Evolutionary conservation across 192 early-diverging fungal species (phyloP), one percentile per base, ranked within the genome.

Genomic region (Podila verticillata): DNA sequence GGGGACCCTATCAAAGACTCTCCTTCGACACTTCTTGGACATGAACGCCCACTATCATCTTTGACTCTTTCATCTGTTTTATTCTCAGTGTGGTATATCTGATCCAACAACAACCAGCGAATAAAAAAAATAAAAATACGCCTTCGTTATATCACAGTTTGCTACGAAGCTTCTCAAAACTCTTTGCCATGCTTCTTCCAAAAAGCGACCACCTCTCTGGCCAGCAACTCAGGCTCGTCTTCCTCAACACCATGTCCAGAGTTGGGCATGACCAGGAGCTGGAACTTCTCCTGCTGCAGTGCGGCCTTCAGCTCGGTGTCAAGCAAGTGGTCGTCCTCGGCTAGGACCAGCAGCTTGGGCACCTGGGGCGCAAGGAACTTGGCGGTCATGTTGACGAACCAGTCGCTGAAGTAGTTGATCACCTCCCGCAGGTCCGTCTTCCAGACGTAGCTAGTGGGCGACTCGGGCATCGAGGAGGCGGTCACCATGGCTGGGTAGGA

Each of bases 401-500:
- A 78, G 22, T 68, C 57, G 10, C 9, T 2, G 63, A 68, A 78
- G 49, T 39, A 5, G 2, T 10, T 19, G 31, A 66, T 48, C 3
- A 57, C 57, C 3, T 36, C 35, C 2, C 60, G 2, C n/a, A 66
- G 67, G 65, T 70, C 68, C 0, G 75, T 66, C 7, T 30, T 29
- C 75, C 75, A 78, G 20, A 47, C 57, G 36, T 70, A 70, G 32
- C 8, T 26, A 17, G 4, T 36, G 47, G 34, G 49, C 0, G 51
- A 51, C 4, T 36, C 49, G n/a, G 22, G 32, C 1, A n/a, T 44
- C 7, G 65, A n/a, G 22, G 30, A 34, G 48, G 29, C n/a, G 48
- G 17, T 44, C 1, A 78, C 26, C 67, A 78, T 66, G 17, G 65
- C 63, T 36, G 68, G 66, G 61, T 63, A 78, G 15, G 75, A 78